Percentiles rank a stretch among this genome's conserved stretches.
Evolutionary conservation across 768 basidiomycete species (phyloP).

Genomic region (Mycena latifolia): DNA sequence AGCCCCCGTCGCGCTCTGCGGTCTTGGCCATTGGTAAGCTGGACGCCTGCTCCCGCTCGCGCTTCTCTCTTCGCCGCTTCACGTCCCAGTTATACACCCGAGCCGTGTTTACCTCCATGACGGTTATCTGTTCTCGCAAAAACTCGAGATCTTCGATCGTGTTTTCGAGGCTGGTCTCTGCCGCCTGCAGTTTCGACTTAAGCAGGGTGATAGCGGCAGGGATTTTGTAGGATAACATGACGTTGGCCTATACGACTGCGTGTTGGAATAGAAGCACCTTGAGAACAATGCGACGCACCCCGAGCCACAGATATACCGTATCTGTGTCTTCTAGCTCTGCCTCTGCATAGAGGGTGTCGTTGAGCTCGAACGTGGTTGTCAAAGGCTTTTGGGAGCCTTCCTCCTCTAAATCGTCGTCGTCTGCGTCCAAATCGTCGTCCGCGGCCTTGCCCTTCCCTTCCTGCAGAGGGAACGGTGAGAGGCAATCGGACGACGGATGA

Average conservation of each 20-base stretch:
- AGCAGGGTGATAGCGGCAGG: constrained; percentile 82
- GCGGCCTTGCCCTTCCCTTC: constrained; percentile 67
- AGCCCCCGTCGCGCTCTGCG: constrained; percentile 13
- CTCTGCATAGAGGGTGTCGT: constrained; percentile 95
- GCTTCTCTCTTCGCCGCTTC: constrained; percentile 76
- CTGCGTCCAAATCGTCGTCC: constrained; percentile 62
- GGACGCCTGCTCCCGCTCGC: constrained; percentile 53
- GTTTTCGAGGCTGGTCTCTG: constrained; percentile 73
- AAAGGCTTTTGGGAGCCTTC: constrained; percentile 66
- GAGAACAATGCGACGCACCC: constrained; percentile 64
- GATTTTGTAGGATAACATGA: constrained; percentile 95
- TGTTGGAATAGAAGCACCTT: background rate
- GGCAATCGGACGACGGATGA: background rate
- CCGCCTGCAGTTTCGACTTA: constrained; percentile 77
- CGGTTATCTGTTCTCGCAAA: constrained; percentile 92
- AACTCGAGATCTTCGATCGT: constrained; percentile 93
- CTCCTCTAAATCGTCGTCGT: constrained; percentile 58
- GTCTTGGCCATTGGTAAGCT: constrained; percentile 3
- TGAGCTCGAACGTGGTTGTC: constrained; percentile 92
- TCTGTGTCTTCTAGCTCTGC: constrained; percentile 90
- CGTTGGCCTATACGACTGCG: constrained; percentile 79
- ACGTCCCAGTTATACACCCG: constrained; percentile 98
- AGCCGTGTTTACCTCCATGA: constrained; percentile 97
- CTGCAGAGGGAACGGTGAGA: constrained; percentile 49
- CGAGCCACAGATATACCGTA: constrained; percentile 95